These are phyloP conservation scores for Darksidea phi DNA, from an alignment of 495 filamentous ascomycete genomes.

Conservation along the genomic window DNA sequence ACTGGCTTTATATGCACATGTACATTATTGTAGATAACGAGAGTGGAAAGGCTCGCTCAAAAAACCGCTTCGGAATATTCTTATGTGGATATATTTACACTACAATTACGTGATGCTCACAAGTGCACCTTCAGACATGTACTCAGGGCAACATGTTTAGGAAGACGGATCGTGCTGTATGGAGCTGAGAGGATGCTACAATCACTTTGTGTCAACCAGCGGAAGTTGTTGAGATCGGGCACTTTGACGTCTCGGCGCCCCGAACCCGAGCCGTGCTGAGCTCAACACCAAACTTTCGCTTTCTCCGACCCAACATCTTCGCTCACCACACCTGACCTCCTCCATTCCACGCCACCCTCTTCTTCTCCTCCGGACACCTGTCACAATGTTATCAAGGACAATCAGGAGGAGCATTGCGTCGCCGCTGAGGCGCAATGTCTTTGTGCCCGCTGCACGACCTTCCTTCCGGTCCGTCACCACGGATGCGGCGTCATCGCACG, in stretches of 20 bases:
- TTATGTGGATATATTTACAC: too few relatives aligned
- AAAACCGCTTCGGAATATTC: too few relatives aligned
- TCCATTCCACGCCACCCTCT: constrained; percentile 13
- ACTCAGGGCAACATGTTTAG: too few relatives aligned
- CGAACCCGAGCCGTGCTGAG: constrained; percentile 4
- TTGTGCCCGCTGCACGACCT: constrained; percentile 55
- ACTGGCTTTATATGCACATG: too few relatives aligned
- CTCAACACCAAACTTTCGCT: constrained; percentile 24
- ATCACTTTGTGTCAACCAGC: too few relatives aligned
- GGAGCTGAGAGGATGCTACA: too few relatives aligned
- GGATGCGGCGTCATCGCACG: constrained; percentile 86
- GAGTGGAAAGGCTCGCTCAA: neutral
- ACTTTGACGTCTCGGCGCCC: constrained; percentile 6
- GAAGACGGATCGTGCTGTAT: too few relatives aligned
- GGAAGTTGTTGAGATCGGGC: constrained; percentile 18
- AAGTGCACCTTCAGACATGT: too few relatives aligned
- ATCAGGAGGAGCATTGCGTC: constrained; percentile 46
- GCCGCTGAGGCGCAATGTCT: constrained; percentile 56
- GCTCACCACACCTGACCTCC: constrained; percentile 3
- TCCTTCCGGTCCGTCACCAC: constrained; percentile 75
- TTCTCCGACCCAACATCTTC: constrained; percentile 11
- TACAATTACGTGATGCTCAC: too few relatives aligned
- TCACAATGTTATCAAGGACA: constrained; percentile 41
- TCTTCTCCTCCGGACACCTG: constrained; percentile 2
- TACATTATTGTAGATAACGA: neutral